Conservation (phyloP, 2,329 filamentous ascomycete species). For the Penicillium oxalicum region DNA sequence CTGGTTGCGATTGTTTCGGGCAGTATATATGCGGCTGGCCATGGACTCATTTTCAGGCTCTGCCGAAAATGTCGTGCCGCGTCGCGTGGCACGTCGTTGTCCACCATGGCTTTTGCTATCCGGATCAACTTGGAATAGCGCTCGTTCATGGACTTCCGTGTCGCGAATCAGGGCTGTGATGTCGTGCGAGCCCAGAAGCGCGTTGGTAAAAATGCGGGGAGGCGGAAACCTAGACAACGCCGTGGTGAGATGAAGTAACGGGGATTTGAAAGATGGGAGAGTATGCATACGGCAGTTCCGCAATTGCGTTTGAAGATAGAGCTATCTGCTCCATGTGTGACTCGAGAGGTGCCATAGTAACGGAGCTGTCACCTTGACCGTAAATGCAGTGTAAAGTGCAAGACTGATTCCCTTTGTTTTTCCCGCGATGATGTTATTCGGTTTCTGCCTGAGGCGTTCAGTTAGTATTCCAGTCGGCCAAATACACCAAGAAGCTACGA, state of each 20-base stretch:
- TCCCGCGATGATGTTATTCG: not conserved
- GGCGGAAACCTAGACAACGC: constrained; percentile 63
- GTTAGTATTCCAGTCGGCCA: too few species aligned
- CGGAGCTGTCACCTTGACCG: not conserved
- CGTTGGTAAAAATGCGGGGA: constrained; percentile 94
- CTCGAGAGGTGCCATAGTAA: constrained; percentile 60
- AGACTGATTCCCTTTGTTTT: not conserved
- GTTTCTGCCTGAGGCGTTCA: constrained; percentile 13
- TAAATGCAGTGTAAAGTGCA: not conserved
- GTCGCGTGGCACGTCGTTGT: constrained; percentile 42
- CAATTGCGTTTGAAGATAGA: constrained; percentile 69
- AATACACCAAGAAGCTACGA: too few species aligned
- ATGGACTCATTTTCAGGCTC: constrained; percentile 37
- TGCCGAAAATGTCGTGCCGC: constrained; percentile 46
- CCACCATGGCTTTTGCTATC: constrained; percentile 49
- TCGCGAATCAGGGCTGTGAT: constrained; percentile 93
- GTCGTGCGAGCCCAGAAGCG: constrained; percentile 78
- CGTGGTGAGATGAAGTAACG: constrained; percentile 3
- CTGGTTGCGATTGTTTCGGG: constrained; percentile 61
- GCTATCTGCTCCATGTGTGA: constrained; percentile 71
- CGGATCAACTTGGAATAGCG: constrained; percentile 85
- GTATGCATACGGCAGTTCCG: constrained; percentile 60
- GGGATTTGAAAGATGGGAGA: not conserved
- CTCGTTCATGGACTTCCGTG: constrained; percentile 88
- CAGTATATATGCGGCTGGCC: constrained; percentile 43